These are phyloP conservation scores for Plasmodium blacklocki DNA, from an alignment of 169 alveolate species.

Conservation along the genomic window DNA sequence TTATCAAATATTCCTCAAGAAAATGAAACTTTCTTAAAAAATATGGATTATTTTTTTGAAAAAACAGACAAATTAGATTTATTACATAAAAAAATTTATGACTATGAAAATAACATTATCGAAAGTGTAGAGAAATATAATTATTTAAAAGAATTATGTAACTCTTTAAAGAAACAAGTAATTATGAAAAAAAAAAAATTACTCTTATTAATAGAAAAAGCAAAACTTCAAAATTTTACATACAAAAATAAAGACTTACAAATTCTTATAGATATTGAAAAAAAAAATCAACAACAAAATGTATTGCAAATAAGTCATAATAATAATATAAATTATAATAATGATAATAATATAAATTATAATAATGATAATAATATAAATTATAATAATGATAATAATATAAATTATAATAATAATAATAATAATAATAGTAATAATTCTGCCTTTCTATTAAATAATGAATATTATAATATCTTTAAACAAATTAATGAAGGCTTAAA, in stretches of 20 bases:
- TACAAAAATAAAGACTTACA: conserved; percentile 63
- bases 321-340: too few species aligned
- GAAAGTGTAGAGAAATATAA: conserved; percentile 58
- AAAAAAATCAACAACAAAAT: neutral
- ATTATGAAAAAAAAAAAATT: conserved; percentile 44
- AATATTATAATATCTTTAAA: conserved; percentile 43
- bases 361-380: too few species aligned
- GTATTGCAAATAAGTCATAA: neutral
- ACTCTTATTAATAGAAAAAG: conserved; percentile 52
- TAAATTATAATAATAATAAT: too few species aligned
- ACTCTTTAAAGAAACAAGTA: conserved; percentile 29
- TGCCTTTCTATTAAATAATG: conserved; percentile 1
- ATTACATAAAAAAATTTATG: conserved; percentile 53
- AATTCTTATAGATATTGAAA: conserved; percentile 26
- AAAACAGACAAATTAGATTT: conserved; percentile 33
- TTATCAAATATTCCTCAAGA: too few species aligned
- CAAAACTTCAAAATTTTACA: conserved; percentile 30
- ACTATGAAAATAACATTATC: conserved; percentile 57
- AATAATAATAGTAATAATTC: too few species aligned
- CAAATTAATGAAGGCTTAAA: conserved; percentile 50
- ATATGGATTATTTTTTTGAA: conserved; percentile 26
- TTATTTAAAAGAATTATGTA: conserved; percentile 64
- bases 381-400: too few species aligned
- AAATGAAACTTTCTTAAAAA: neutral
- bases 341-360: too few species aligned